Base-by-base conservation (phyloP, 2,329 filamentous ascomycete species). In the Aspergillus eucalypticola region DNA sequence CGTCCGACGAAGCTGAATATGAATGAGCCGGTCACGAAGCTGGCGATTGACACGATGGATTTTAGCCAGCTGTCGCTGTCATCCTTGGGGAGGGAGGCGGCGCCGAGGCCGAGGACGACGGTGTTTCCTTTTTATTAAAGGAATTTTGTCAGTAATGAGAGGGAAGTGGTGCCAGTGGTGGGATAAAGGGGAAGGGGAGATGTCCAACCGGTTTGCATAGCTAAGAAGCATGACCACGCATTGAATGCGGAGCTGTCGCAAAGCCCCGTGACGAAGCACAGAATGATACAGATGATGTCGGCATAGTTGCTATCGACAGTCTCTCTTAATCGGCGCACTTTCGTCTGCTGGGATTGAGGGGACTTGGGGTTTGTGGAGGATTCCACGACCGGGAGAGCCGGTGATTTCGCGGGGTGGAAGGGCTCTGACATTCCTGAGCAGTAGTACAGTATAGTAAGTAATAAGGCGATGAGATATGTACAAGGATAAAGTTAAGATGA, bases 151-250 rank as follows among this genome's bases (percentile, higher is more conserved):
- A n/a, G n/a, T n/a, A n/a, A n/a, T n/a, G n/a, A n/a, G n/a, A n/a
- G n/a, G n/a, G n/a, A n/a, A n/a, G n/a, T n/a, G n/a, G n/a, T n/a
- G n/a, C n/a, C n/a, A n/a, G n/a, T 23, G 10, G 15, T 39, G n/a
- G 15, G 50, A 25, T n/a, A 23, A 53, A 7, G 51, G 54, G 2
- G 17, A 21, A 42, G 21, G 58, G 48, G 11, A 23, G 23, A 62
- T 69, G 27, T 74, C 19, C 19, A 21, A 79, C 79, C 79, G 2
- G 79, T 80, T 62, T 81, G 79, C 78, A 81, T 81, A 55, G 76
- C 76, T 42, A 80, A 69, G 68, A 81, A 81, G 61, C 78, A 80
- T 32, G 74, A 77, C 78, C 79, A 81, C 13, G 77, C 76, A 64
- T 78, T 79, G 69, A 79, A 80, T 10, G 78, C 75, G 42, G 76